Base-by-base conservation (phyloP, 495 filamentous ascomycete species). In the Monascus purpureus region DNA sequence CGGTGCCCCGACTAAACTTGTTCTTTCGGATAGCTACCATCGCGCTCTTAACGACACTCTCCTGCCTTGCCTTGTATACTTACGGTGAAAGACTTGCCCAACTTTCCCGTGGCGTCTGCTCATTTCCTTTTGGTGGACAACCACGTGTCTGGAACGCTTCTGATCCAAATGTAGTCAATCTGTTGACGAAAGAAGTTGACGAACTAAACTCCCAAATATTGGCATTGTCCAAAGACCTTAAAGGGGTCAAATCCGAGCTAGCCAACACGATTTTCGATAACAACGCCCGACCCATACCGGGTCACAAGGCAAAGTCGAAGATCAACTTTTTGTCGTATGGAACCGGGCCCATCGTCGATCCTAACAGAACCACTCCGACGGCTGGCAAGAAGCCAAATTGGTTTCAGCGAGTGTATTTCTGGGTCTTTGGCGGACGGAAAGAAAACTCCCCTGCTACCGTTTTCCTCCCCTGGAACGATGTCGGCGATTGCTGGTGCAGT, bases 401-500 rank as follows among this genome's bases (percentile, higher is more conserved):
- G 6, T 23, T 40, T 3, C 34, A 48, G 14, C 33, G 27, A 2
- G 4, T 42, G 1, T 37, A 37, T 1, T 17, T 34, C 14, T 28
- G 18, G 18, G 14, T 37, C 2, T 17, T 29, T 6, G n/a, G 28
- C 5, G 17, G 30, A 26, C 43, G 35, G 6, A 17, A 15, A 18
- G 38, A 41, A 9, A 43, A 44, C 13, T 40, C 42, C 1, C 51
- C 58, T 1, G 25, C 46, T 2, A 36, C 50, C 14, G 63, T 61
- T 12, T 42, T 66, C 11, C 29, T 33, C 2, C 33, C 52, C 1
- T 67, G 65, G 65, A 38, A 57, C 8, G 65, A 67, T 15, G 35
- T 49, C 4, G 59, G 57, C n/a, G 65, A 69, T 18, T 59, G 61
- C 37, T 69, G 61, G 62, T 70, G 65, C 37, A 53, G 43, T 20